Conservation (phyloP, 305 asterid genomes). For the Nicotiana rustica region DNA sequence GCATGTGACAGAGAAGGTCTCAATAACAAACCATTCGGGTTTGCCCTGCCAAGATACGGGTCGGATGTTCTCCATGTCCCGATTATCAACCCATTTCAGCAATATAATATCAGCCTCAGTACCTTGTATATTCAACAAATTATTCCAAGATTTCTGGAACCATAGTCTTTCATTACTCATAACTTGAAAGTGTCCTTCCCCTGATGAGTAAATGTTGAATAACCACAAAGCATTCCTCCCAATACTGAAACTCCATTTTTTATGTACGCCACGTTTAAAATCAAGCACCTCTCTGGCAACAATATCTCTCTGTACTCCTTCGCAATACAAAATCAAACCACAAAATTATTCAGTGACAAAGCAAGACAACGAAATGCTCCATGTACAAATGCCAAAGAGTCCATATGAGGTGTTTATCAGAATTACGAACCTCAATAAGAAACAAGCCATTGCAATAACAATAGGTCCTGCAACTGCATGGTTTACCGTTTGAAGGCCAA, state of each 20-base stretch:
- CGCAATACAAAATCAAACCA: neutral
- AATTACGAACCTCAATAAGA: neutral
- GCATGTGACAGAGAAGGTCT: slow-evolving; percentile 9
- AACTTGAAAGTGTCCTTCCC: too few species aligned
- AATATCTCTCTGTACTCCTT: neutral
- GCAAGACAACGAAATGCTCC: neutral
- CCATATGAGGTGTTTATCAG: neutral
- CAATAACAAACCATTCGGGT: slow-evolving; percentile 15
- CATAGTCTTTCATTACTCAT: neutral
- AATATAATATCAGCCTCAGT: neutral
- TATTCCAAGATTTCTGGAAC: neutral
- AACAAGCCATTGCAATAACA: neutral
- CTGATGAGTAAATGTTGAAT: neutral
- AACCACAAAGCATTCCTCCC: neutral
- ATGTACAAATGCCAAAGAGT: neutral
- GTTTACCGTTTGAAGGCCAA: neutral
- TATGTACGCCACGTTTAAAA: neutral
- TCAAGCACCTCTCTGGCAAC: neutral
- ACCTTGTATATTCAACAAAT: neutral
- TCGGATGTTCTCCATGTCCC: slow-evolving; percentile 14
- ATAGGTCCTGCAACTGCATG: neutral
- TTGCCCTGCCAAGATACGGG: slow-evolving; percentile 52
- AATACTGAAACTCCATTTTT: too few species aligned
- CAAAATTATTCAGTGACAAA: neutral
- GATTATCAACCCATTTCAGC: neutral